Evolutionary conservation across 495 filamentous ascomycete genomes (phyloP).

Genomic region (Talaromyces adpressus): DNA sequence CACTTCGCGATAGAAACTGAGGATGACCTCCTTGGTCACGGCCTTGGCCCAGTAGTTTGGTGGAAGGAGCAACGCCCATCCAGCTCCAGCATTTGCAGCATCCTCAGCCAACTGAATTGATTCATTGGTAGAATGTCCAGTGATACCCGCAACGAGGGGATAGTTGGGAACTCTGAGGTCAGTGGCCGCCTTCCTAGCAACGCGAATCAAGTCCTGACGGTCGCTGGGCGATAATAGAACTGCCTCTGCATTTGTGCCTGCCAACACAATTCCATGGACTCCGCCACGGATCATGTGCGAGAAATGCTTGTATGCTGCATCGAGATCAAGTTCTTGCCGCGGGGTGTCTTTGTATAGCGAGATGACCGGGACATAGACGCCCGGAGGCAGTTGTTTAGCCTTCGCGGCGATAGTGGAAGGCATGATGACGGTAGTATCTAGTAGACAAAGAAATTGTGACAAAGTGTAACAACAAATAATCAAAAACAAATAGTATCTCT

Average conservation of each 20-base stretch:
- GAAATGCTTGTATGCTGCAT: constrained; percentile 30
- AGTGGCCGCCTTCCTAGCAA: background rate
- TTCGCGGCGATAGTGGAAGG: constrained; percentile 18
- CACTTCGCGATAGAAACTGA: background rate
- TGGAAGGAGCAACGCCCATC: background rate
- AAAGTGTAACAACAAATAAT: background rate
- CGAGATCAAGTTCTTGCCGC: constrained; percentile 34
- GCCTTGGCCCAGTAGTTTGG: background rate
- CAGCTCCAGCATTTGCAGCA: background rate
- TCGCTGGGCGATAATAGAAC: background rate
- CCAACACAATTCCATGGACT: background rate
- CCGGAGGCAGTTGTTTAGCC: constrained; percentile 21
- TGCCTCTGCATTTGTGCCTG: background rate
- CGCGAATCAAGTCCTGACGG: background rate
- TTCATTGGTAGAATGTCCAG: background rate
- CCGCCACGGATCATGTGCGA: constrained; percentile 19
- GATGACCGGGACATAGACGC: constrained; percentile 33
- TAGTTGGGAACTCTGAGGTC: background rate
- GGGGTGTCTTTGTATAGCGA: constrained; percentile 27
- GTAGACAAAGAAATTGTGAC: background rate
- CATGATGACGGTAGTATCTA: constrained; percentile 8
- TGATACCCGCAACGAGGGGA: background rate
- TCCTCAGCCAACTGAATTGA: background rate
- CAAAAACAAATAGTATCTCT: background rate
- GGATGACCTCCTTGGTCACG: background rate